Evolutionary conservation across 208 protist species (phyloP).

Genomic region (Trypanosoma platydactyli): DNA sequence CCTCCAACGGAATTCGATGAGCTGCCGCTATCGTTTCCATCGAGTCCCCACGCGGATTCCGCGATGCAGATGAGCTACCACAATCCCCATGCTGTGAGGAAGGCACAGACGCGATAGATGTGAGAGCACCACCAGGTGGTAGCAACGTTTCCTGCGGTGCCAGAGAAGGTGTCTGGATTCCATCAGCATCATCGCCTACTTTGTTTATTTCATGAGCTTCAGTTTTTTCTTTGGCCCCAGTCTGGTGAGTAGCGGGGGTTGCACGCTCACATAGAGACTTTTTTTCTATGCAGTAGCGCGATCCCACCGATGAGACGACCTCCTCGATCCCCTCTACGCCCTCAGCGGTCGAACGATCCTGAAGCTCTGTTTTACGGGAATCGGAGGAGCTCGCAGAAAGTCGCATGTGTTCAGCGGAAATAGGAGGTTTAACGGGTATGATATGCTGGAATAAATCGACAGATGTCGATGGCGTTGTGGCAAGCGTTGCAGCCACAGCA

Average conservation of each 20-base stretch:
- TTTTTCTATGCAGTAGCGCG: too few relatives aligned
- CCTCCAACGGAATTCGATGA: not conserved
- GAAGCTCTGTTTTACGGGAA: too few relatives aligned
- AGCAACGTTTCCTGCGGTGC: not conserved
- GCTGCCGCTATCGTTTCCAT: conserved; percentile 9
- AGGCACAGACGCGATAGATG: not conserved
- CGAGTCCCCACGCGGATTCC: not conserved
- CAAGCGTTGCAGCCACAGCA: conserved; percentile 16
- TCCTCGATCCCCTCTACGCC: too few relatives aligned
- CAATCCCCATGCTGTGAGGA: not conserved
- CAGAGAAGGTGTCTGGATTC: not conserved
- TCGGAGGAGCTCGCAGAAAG: too few relatives aligned
- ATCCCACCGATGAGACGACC: too few relatives aligned
- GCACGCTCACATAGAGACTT: not conserved
- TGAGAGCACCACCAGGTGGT: too few relatives aligned
- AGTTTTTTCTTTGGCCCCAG: not conserved
- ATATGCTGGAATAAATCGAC: not conserved
- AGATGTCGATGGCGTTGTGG: not conserved
- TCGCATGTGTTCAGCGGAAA: too few relatives aligned
- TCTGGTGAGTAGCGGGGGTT: not conserved
- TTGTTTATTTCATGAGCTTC: not conserved
- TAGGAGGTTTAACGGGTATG: not conserved
- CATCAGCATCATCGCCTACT: not conserved
- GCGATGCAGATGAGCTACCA: not conserved
- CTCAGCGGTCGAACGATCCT: too few relatives aligned